Evolutionary conservation across 129 eudicot genomes (phyloP), one percentile per base, ranked within the genome.

Genomic region (Saposhnikovia divaricata): DNA sequence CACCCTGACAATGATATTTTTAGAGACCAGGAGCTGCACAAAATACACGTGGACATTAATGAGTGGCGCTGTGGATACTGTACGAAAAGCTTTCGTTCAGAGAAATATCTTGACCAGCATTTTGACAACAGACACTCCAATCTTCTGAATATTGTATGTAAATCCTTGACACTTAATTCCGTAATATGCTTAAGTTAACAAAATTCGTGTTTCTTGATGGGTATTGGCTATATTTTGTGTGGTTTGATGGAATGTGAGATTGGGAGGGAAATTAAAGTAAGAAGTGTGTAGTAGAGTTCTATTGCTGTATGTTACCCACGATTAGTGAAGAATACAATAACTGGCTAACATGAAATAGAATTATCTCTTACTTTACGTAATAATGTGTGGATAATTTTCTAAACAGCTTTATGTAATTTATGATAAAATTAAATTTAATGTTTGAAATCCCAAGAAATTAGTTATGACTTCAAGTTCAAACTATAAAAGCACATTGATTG

Each of bases 21-120:
- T 75, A 87, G 97, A 84, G 98, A 95, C 43, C 98, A 95, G 80
- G 98, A 95, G 86, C 84, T 86, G 57, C 97, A 95, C 86, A 95
- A 95, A 87, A 81, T 89, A 78, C 97, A 92, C 38, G 82, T 84
- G 68, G 98, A 95, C 70, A 70, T 92, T 7, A 92, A 92, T 79
- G 97, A 95, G 84, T 95, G 97, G 97, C 90, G 90, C 21, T 95
- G 97, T 88, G 97, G 96, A 77, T 95, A 95, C 75, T 95, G 98
- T 78, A 92, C 89, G 87, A 95, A 95, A 87, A 82, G 85, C 84
- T 95, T 95, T 78, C 90, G 88, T 16, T 92, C 93, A 77, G 98
- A 95, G 82, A 89, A 86, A 76, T 92, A 75, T 84, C 88, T 95
- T 85, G 97, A 95, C 84, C 90, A 88, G 73, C 97, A 92, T 90